Evolutionary conservation across 108 stramenopile genomes (phyloP).

Genomic region (Fragilariopsis cylindrus): DNA sequence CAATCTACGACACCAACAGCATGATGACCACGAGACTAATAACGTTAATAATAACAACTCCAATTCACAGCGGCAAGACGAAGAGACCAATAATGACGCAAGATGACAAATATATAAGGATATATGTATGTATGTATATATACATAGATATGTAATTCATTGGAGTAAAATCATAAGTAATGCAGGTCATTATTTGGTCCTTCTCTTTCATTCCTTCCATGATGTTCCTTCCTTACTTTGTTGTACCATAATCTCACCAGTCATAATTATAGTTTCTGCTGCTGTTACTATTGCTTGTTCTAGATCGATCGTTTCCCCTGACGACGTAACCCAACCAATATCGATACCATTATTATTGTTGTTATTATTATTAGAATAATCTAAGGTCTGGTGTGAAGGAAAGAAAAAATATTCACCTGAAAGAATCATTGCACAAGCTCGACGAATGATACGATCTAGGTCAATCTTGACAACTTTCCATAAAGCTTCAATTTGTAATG

Average conservation of each 20-base stretch:
- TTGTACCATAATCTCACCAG: conserved; percentile 76
- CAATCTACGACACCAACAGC: no score
- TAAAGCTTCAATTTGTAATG: conserved; percentile 75
- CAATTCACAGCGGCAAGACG: no score
- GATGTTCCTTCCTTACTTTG: conserved; percentile 74
- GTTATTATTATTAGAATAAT: conserved; percentile 7
- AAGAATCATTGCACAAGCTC: conserved; percentile 69
- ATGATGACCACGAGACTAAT: no score
- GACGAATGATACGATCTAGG: conserved; percentile 59
- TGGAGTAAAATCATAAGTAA: no score
- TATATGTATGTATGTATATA: no score
- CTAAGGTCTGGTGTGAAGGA: conserved; percentile 53
- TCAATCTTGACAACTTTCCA: conserved; percentile 87
- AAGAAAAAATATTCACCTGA: conserved; percentile 54
- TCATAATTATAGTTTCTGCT: conserved; percentile 64
- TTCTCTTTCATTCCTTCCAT: conserved; percentile 43
- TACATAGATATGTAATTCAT: no score
- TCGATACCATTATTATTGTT: conserved; percentile 42
- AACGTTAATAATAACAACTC: no score
- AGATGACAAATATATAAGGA: no score
- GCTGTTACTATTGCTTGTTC: conserved; percentile 60
- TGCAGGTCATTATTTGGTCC: no score
- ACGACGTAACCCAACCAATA: conserved; percentile 40
- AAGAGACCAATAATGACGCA: no score
- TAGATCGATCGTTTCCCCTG: conserved; percentile 36